Percentiles rank a stretch among this genome's conserved stretches.
These are phyloP conservation scores for Phytophthora foliorum DNA, from an alignment of 352 stramenopile genomes.

Conservation along the genomic window DNA sequence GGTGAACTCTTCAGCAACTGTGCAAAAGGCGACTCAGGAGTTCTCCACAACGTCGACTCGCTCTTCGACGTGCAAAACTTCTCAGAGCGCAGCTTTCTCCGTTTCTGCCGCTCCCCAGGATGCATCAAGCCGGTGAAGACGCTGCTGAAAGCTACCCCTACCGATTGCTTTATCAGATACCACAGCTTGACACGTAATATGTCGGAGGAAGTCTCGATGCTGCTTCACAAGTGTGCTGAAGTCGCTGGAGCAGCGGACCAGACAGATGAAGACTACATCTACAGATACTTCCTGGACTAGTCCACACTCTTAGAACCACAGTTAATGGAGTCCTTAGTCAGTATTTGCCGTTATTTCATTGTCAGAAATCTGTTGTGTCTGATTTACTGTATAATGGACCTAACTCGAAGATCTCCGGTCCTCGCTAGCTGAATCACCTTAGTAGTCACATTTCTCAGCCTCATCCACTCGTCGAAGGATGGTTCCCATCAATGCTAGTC, in stretches of 20 bases:
- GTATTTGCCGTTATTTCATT: not conserved
- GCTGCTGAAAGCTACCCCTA: not conserved
- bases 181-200: not conserved
- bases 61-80: slow-evolving; percentile 22
- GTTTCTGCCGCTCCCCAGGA: slow-evolving; percentile 15
- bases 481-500: slow-evolving; percentile 29
- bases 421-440: slow-evolving; percentile 31
- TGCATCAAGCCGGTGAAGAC: slow-evolving; percentile 12
- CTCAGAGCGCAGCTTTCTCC: slow-evolving; percentile 5
- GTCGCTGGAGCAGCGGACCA: not conserved
- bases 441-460: slow-evolving; percentile 30
- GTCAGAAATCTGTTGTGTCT: not conserved
- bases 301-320: not conserved
- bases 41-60: not conserved
- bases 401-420: slow-evolving; percentile 35
- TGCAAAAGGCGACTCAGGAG: not conserved
- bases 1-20: slow-evolving; percentile 8
- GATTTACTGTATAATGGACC: too few relatives aligned
- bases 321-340: not conserved
- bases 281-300: not conserved
- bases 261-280: not conserved
- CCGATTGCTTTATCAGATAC: not conserved
- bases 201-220: not conserved
- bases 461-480: slow-evolving; percentile 38
- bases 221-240: not conserved